Percentiles rank a stretch among this genome's conserved stretches.
Conservation (phyloP, 345 rosid species). For the Kandelia obovata region DNA sequence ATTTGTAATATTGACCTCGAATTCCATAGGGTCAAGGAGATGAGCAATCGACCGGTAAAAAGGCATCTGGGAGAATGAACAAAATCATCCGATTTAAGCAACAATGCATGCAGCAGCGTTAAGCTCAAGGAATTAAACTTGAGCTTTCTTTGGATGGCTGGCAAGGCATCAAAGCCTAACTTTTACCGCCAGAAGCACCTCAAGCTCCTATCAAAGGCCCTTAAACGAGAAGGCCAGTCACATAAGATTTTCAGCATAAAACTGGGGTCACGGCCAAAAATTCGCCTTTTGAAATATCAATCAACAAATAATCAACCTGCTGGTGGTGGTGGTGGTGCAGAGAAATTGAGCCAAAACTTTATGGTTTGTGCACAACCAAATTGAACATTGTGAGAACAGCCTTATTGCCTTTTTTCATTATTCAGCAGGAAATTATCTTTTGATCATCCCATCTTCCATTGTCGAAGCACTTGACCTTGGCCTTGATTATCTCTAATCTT, state of each 20-base stretch:
- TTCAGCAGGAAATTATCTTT: background rate
- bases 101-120: slow-evolving; percentile 28
- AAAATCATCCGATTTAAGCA: slow-evolving; percentile 20
- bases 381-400: background rate
- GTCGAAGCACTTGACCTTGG: background rate
- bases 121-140: slow-evolving; percentile 21
- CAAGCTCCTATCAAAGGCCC: slow-evolving; percentile 32
- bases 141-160: slow-evolving; percentile 39
- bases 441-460: background rate
- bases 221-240: slow-evolving; percentile 33
- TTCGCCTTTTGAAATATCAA: slow-evolving; percentile 14
- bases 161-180: slow-evolving; percentile 38
- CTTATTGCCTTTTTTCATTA: background rate
- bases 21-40: slow-evolving; percentile 28
- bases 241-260: slow-evolving; percentile 11
- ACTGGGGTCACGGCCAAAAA: slow-evolving; percentile 8
- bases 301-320: background rate
- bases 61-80: background rate
- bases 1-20: slow-evolving; percentile 34
- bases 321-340: too few relatives aligned
- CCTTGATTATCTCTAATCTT: background rate
- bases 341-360: too few relatives aligned
- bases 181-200: slow-evolving; percentile 28
- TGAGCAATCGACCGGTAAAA: background rate
- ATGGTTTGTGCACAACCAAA: too few relatives aligned